Evolutionary conservation across 495 filamentous ascomycete genomes (phyloP).

Genomic region (Tuber magnatum): DNA sequence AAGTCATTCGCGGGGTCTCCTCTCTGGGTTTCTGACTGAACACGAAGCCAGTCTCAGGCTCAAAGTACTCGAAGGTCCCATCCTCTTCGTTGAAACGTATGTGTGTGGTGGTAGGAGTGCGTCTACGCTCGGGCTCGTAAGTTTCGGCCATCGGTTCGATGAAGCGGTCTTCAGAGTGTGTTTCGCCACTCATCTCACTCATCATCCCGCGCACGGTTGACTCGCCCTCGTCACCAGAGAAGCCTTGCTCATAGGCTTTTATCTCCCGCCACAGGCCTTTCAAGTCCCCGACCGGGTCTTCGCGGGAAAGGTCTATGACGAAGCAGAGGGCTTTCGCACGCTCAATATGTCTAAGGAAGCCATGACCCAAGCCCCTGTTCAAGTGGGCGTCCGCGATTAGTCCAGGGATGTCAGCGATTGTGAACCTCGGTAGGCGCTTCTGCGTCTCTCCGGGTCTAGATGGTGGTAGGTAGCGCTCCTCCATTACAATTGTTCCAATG

Average conservation of each 20-base stretch:
- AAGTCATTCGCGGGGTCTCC: constrained; percentile 33
- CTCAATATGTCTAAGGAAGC: constrained; percentile 90
- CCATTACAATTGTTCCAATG: constrained; percentile 88
- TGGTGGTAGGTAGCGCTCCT: constrained; percentile 63
- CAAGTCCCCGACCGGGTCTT: constrained; percentile 68
- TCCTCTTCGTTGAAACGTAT: constrained; percentile 4
- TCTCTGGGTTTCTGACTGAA: constrained; percentile 12
- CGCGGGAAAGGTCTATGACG: constrained; percentile 75
- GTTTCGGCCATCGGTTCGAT: not conserved
- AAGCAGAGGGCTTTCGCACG: constrained; percentile 87
- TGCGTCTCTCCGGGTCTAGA: constrained; percentile 42
- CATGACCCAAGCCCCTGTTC: constrained; percentile 83
- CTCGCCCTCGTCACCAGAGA: constrained; percentile 48
- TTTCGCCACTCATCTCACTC: constrained; percentile 39
- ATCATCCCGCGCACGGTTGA: constrained; percentile 34
- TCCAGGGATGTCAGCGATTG: constrained; percentile 92
- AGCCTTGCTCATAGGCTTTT: constrained; percentile 71
- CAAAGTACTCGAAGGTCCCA: not conserved
- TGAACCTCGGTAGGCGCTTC: constrained; percentile 60
- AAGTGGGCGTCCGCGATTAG: constrained; percentile 84
- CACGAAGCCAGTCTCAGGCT: constrained; percentile 1
- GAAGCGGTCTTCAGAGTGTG: constrained; percentile 10
- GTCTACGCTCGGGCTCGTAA: not conserved
- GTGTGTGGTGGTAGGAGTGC: not conserved
- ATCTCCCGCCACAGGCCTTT: constrained; percentile 84